Conservation (phyloP, 345 rosid genomes). For the Salix exigua region DNA sequence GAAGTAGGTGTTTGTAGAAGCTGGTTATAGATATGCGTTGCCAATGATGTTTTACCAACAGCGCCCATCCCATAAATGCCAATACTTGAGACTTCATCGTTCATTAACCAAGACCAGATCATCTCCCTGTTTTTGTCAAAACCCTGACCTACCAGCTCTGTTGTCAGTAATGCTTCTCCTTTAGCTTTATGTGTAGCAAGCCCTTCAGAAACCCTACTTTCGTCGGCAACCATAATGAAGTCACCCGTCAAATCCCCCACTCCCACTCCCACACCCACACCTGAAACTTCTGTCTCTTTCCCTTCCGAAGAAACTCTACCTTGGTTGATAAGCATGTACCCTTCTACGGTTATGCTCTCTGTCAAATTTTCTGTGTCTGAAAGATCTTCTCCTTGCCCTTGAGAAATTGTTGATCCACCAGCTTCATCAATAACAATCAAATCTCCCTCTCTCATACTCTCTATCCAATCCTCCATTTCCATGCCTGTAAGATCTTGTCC, state of each 20-base stretch:
- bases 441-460: background rate
- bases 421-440: background rate
- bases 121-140: background rate
- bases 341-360: background rate
- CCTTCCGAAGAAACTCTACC: background rate
- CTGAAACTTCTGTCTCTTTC: background rate
- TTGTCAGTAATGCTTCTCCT: background rate
- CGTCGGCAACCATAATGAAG: background rate
- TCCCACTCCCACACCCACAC: background rate
- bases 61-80: conserved; percentile 22
- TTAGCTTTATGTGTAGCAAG: background rate
- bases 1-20: background rate
- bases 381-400: background rate
- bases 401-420: background rate
- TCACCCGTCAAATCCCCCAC: background rate
- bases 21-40: conserved; percentile 1
- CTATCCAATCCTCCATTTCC: background rate
- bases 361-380: background rate
- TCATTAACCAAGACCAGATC: background rate
- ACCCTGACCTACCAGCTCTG: background rate
- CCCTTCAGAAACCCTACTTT: background rate
- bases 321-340: background rate
- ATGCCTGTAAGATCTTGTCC: background rate
- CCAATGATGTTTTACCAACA: conserved; percentile 13
- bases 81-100: background rate